Base-by-base conservation (phyloP, 352 stramenopile genomes). In the Thraustochytrium striatum region DNA sequence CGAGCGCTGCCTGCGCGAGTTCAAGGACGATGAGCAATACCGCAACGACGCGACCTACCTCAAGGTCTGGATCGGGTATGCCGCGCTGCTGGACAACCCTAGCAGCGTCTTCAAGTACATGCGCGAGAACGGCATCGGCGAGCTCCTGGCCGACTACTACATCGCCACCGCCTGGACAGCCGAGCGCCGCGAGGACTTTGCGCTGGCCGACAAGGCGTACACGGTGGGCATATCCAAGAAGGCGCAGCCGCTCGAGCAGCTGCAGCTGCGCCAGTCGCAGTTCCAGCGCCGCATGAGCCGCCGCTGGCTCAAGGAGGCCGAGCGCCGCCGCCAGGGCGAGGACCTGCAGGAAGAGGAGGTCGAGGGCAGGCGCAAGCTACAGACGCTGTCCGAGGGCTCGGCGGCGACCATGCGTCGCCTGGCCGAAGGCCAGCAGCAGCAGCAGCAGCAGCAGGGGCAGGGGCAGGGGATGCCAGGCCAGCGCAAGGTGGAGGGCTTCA, bases 11-110 rank as follows among this genome's bases (percentile, higher is more conserved):
- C 65, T 43, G 32, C 44, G 65, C 32, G 65, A 75, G 41, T 75
- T 75, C 30, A 75, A 75, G 52, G 65, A 68, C 47, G 65, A 75
- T 32, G 65, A 75, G 41, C 21, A 43, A 28, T 75, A 75, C 32
- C 28, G 36, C 11, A 75, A 75, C 47, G 25, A 75, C 47, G 65
- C 65, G 61, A 75, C 65, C 41, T 75, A 75, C 50, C 65, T 75
- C 44, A 75, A 75, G 39, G 52, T 75, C 52, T 75, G 65, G 65
- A 75, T 75, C 65, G 65, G 65, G 16, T 75, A 75, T 43, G 65
- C 65, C 9, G 65, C 65, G 21, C 13, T 58, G 43, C 52, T 75
- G 32, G 32, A 16, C 3, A 75, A 75, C 35, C 65, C 65, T 16
- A 38, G 32, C 8, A 38, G n/a, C 21, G 65, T 75, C 3, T 75